Evolutionary conservation across 345 rosid species (phyloP).

Genomic region (Theobroma cacao): DNA sequence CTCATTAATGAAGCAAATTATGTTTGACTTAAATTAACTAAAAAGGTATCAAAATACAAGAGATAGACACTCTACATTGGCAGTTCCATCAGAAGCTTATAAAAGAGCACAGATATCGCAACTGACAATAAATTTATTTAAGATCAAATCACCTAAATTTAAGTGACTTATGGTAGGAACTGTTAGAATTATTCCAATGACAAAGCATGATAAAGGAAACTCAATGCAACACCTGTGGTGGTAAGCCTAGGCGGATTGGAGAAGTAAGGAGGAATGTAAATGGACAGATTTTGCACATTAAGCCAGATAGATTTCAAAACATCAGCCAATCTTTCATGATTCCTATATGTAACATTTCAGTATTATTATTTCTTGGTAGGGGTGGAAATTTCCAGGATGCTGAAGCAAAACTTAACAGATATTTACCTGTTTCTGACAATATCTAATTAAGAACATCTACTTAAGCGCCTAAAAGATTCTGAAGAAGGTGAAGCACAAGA

Average conservation of each 20-base stretch:
- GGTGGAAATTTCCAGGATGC: not conserved
- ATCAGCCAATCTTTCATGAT: not conserved
- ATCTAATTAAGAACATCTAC: not conserved
- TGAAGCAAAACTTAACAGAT: not conserved
- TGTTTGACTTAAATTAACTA: not conserved
- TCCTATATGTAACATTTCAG: not conserved
- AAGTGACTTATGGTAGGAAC: not conserved
- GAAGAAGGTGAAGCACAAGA: slow-evolving; percentile 1
- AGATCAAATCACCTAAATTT: not conserved
- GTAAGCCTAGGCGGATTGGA: not conserved
- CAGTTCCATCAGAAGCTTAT: not conserved
- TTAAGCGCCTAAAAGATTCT: not conserved
- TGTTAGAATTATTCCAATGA: not conserved
- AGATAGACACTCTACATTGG: not conserved
- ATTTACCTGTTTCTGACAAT: not conserved
- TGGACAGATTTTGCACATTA: not conserved
- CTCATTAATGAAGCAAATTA: not conserved
- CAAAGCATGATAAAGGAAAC: not conserved
- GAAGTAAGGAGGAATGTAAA: not conserved
- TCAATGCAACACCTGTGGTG: not conserved
- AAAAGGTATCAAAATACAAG: not conserved
- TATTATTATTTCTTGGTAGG: not conserved
- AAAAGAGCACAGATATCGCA: not conserved
- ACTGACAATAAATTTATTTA: not conserved
- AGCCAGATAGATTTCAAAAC: not conserved